Percentiles rank a stretch among this genome's conserved stretches.
phyloP scores from a whole-genome alignment of 163 green algal species.

The Coccomyxa subellipsoidea region DNA sequence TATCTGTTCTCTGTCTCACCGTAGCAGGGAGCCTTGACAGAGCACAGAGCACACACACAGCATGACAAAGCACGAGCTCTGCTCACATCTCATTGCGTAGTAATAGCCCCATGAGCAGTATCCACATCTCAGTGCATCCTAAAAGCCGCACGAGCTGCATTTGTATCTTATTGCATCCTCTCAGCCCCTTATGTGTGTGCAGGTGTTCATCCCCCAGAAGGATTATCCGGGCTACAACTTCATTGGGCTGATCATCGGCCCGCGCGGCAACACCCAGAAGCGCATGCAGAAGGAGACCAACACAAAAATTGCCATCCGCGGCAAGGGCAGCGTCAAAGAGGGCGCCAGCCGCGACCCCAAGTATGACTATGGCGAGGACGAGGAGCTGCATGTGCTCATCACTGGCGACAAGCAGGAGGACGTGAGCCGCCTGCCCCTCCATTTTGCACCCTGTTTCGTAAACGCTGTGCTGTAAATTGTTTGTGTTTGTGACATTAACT shows the following conservation, averaged over 20 bases:
- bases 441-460: not conserved
- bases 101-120: too few relatives aligned
- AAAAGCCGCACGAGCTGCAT: too few relatives aligned
- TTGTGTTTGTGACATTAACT: too few relatives aligned
- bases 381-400: slow-evolving; percentile 97
- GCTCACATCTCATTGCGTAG: too few relatives aligned
- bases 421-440: slow-evolving; percentile 40
- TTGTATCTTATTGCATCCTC: too few relatives aligned
- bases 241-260: slow-evolving; percentile 98
- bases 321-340: slow-evolving; percentile 91
- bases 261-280: slow-evolving; percentile 98
- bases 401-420: slow-evolving; percentile 88
- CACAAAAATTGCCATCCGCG: slow-evolving; percentile 95
- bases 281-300: slow-evolving; percentile 96
- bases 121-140: too few relatives aligned
- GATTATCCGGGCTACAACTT: slow-evolving; percentile 95
- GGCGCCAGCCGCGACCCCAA: slow-evolving; percentile 74
- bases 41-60: too few relatives aligned
- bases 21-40: too few relatives aligned
- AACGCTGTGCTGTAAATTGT: too few relatives aligned
- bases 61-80: too few relatives aligned
- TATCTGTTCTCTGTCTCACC: too few relatives aligned
- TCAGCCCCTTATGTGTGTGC: not conserved
- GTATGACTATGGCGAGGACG: slow-evolving; percentile 93
- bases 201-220: slow-evolving; percentile 57